A percentile compares a stretch with the other conserved stretches of the same genome.
Conservation (phyloP, 176 grass and related monocot species). For the Zoysia pacifica region DNA sequence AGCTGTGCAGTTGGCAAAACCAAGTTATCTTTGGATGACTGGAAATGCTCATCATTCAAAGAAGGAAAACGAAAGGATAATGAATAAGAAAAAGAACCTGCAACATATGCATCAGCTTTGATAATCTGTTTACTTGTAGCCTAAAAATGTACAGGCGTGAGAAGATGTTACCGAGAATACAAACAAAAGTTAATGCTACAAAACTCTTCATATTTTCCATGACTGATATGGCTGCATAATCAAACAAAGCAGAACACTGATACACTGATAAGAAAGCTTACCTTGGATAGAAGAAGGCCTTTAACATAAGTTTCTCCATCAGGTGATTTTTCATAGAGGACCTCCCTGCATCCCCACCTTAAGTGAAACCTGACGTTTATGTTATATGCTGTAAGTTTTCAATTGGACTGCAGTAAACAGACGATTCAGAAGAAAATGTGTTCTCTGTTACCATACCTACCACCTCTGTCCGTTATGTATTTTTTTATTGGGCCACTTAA, state of each 20-base stretch:
- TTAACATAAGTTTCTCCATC: conserved; percentile 78
- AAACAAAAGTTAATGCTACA: conserved; percentile 27
- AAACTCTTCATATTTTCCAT: not conserved
- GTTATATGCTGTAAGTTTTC: conserved; percentile 21
- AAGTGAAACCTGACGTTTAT: conserved; percentile 79
- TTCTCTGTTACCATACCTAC: conserved; percentile 66
- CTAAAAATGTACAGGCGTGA: conserved; percentile 41
- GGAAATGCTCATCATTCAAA: conserved; percentile 24
- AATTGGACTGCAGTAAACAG: conserved; percentile 19
- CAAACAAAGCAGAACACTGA: not conserved
- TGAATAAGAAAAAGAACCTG: conserved; percentile 54
- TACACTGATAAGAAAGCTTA: not conserved
- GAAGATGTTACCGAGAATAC: conserved; percentile 24
- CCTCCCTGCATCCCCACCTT: conserved; percentile 94
- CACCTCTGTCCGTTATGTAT: conserved; percentile 92
- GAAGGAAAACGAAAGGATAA: not conserved
- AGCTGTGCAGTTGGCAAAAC: conserved; percentile 51
- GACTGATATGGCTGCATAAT: conserved; percentile 24
- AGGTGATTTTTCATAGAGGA: conserved; percentile 77
- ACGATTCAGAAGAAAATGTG: conserved; percentile 21
- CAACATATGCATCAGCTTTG: conserved; percentile 95
- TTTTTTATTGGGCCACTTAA: conserved; percentile 94
- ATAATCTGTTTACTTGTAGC: conserved; percentile 78
- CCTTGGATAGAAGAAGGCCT: conserved; percentile 85
- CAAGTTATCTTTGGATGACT: conserved; percentile 33